These are phyloP conservation scores for Curvularia eragrostidis DNA, from an alignment of 2,329 filamentous ascomycete genomes.

Conservation along the genomic window DNA sequence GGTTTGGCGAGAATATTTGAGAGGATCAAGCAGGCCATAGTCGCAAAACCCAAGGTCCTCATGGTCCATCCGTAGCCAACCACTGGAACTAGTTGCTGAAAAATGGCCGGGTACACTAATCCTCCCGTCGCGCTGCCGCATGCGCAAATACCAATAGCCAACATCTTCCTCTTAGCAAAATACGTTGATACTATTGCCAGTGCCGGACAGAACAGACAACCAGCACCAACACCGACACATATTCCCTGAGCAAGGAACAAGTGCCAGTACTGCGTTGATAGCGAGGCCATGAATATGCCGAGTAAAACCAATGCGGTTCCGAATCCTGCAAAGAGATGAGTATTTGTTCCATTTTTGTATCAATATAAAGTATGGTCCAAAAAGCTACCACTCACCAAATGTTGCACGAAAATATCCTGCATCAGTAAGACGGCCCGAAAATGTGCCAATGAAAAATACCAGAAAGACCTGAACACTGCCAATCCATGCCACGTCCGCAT, in stretches of 20 bases:
- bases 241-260: constrained; percentile 35
- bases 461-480: constrained; percentile 58
- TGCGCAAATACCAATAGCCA: constrained; percentile 21
- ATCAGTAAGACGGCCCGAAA: constrained; percentile 57
- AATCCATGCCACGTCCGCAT: constrained; percentile 58
- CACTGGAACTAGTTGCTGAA: constrained; percentile 9
- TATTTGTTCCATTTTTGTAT: background rate
- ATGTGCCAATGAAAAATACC: constrained; percentile 53
- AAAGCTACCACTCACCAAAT: background rate
- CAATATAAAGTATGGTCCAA: no score
- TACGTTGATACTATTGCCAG: constrained; percentile 1
- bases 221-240: constrained; percentile 34
- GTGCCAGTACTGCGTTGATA: constrained; percentile 55
- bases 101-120: constrained; percentile 26
- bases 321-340: background rate
- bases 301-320: constrained; percentile 32
- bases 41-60: constrained; percentile 57
- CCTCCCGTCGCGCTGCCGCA: constrained; percentile 23
- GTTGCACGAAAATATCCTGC: constrained; percentile 47
- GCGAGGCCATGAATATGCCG: constrained; percentile 57
- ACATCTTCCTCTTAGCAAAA: background rate
- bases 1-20: background rate
- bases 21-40: background rate
- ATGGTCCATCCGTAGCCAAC: constrained; percentile 65
- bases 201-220: constrained; percentile 7